These are phyloP conservation scores for Oidiodendron maius DNA, from an alignment of 495 filamentous ascomycete species.

Conservation along the genomic window DNA sequence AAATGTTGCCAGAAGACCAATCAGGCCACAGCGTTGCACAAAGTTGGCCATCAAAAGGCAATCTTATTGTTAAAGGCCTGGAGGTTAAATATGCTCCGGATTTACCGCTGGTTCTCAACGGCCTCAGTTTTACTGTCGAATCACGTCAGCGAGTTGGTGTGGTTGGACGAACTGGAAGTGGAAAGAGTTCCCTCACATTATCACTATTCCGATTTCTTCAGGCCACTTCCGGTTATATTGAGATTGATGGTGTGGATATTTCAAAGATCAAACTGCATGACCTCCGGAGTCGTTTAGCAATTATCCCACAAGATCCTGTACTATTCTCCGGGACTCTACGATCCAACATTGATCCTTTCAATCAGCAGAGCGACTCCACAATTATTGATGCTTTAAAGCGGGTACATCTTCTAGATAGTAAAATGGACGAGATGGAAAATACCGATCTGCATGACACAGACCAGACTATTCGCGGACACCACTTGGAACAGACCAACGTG, in stretches of 20 bases:
- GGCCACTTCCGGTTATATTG: conserved; percentile 6
- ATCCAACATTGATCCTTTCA: conserved; percentile 39
- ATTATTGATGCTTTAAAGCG: conserved; percentile 27
- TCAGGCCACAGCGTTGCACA: conserved; percentile 26
- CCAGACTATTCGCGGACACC: conserved; percentile 10
- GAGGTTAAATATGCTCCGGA: conserved; percentile 33
- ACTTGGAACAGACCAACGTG: neutral
- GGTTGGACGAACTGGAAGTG: conserved; percentile 6
- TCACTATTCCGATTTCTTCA: conserved; percentile 30
- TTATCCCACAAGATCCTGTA: conserved; percentile 34
- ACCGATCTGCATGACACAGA: conserved; percentile 29
- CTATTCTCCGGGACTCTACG: conserved; percentile 34
- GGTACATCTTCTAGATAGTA: conserved; percentile 29
- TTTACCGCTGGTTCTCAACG: conserved; percentile 16
- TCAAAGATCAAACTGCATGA: conserved; percentile 21
- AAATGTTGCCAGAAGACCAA: conserved; percentile 26
- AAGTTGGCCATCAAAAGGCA: conserved; percentile 26
- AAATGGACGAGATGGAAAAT: conserved; percentile 32
- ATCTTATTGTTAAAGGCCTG: conserved; percentile 35
- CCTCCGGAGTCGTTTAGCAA: conserved; percentile 25
- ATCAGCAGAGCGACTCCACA: conserved; percentile 20
- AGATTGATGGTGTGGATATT: conserved; percentile 30
- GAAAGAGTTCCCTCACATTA: conserved; percentile 28
- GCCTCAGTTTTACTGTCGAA: conserved; percentile 24
- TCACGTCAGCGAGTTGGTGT: conserved; percentile 4